Evolutionary conservation across 2,329 filamentous ascomycete species (phyloP), one percentile per base, ranked within the genome.

Genomic region (Leptographium radiaticola): DNA sequence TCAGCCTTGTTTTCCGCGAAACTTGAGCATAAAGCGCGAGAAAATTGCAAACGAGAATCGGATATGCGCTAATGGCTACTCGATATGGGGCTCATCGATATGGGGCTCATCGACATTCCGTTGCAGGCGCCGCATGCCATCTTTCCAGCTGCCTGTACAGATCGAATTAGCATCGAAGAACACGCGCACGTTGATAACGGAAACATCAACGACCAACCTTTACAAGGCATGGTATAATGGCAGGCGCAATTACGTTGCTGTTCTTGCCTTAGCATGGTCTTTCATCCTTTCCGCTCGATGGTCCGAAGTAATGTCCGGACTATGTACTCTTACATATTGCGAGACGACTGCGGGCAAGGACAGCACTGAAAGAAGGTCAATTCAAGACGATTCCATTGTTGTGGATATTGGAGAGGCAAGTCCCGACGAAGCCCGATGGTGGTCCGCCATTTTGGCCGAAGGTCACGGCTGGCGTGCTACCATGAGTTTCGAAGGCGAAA

Each of bases 391-490:
- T 36, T 11, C 31, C 1, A n/a, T 55, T 12, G 30, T 52, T n/a
- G 49, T 57, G 11, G 53, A 58, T 34, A 51, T 57, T 44, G 49
- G 55, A 38, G 52, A 55, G 40, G 55, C 16, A 20, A n/a, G 25
- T 11, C 2, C 40, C 13, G 55, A 55, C 5, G 55, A 57, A 42
- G 49, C 47, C 43, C 53, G 53, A 33, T 58, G 53, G 55, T 58
- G 53, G 57, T 49, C 55, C 13, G 39, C 51, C 12, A 52, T 58
- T 54, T 46, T 57, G 25, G 45, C 49, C 11, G 34, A 48, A 31
- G 56, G n/a, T 16, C 47, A 55, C n/a, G 55, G 58, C 38, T 61
- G 56, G 57, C 30, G 38, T 30, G 57, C 60, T 8, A 59, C 51
- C 13, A 53, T 59, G 43, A 40, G n/a, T 2, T 6, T 53, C 7